Conservation (phyloP, 257 asterid genomes). For the Knoxia roxburghii region DNA sequence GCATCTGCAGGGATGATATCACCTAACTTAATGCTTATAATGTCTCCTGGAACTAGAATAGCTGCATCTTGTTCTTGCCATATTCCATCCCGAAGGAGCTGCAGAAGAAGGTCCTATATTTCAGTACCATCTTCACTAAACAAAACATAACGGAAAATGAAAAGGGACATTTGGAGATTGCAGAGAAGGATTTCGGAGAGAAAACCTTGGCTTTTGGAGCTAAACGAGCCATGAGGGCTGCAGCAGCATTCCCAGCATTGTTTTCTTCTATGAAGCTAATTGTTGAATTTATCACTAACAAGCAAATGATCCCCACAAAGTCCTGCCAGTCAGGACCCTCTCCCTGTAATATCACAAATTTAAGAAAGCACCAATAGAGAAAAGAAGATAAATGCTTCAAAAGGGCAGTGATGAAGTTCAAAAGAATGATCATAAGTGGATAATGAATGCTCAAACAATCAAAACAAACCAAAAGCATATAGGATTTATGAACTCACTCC, state of each 20-base stretch:
- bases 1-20: slow-evolving; percentile 34
- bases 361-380: background rate
- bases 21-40: slow-evolving; percentile 29
- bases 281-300: slow-evolving; percentile 24
- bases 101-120: background rate
- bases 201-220: slow-evolving; percentile 28
- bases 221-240: slow-evolving; percentile 29
- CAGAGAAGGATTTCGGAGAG: background rate
- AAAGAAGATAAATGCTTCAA: background rate
- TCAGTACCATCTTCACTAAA: background rate
- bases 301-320: slow-evolving; percentile 22
- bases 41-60: slow-evolving; percentile 27
- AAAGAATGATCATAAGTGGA: background rate
- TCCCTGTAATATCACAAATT: slow-evolving; percentile 16
- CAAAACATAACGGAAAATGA: no score
- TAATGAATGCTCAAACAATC: background rate
- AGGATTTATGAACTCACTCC: slow-evolving; percentile 24
- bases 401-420: background rate
- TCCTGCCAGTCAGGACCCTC: slow-evolving; percentile 29
- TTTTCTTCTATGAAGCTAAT: slow-evolving; percentile 28
- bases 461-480: background rate
- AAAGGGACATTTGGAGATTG: no score
- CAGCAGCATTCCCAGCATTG: slow-evolving; percentile 32
- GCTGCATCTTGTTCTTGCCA: slow-evolving; percentile 27
- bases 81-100: slow-evolving; percentile 26